Evolutionary conservation across 192 early-diverging fungal genomes (phyloP).

Genomic region (Rhizophlyctis rosea): DNA sequence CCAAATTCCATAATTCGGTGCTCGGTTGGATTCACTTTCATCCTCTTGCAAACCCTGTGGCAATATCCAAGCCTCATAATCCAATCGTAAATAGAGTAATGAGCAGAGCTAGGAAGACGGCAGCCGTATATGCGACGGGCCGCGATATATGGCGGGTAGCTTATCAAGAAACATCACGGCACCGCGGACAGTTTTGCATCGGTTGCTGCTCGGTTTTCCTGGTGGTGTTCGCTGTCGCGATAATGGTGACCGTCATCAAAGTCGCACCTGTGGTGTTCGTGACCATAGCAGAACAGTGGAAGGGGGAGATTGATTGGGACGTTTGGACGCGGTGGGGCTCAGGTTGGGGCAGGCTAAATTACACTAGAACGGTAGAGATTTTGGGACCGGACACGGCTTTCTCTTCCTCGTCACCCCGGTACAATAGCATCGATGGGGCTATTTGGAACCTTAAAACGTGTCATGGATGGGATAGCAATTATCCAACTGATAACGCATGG

Average conservation of each 20-base stretch:
- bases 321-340: slow-evolving; percentile 5
- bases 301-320: slow-evolving; percentile 22
- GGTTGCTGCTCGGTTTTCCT: slow-evolving; percentile 27
- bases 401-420: slow-evolving; percentile 13
- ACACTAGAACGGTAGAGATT: slow-evolving; percentile 2
- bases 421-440: neutral
- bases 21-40: too few species aligned
- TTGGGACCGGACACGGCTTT: neutral
- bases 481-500: slow-evolving; percentile 6
- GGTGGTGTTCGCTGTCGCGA: slow-evolving; percentile 17
- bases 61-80: too few species aligned
- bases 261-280: slow-evolving; percentile 23
- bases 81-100: too few species aligned
- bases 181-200: slow-evolving; percentile 27
- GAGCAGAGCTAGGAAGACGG: too few species aligned
- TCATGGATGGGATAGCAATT: slow-evolving; percentile 1
- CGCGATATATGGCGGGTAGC: too few species aligned
- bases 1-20: too few species aligned
- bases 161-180: slow-evolving; percentile 28
- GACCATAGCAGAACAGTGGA: slow-evolving; percentile 14
- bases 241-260: slow-evolving; percentile 23
- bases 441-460: slow-evolving; percentile 9
- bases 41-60: too few species aligned
- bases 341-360: slow-evolving; percentile 15
- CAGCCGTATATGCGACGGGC: too few species aligned